Conservation (phyloP, 164 flowering plant genomes). For the Chimonanthus salicifolius region DNA sequence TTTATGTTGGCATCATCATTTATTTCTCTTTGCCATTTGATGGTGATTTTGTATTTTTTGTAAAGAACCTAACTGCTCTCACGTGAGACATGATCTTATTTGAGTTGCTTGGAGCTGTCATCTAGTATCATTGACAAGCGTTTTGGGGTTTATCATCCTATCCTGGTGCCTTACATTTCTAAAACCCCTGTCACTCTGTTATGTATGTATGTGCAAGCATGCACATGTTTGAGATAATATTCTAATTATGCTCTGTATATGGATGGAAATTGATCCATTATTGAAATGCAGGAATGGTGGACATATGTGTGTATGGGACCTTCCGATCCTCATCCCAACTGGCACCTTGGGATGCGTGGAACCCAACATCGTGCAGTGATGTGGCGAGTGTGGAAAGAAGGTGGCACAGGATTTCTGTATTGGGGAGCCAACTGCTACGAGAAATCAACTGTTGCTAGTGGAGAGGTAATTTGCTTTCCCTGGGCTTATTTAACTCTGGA, state of each 20-base stretch:
- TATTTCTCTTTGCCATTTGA: too few species aligned
- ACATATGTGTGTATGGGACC: constrained; percentile 99
- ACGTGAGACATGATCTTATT: too few species aligned
- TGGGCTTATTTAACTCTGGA: background rate
- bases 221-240: background rate
- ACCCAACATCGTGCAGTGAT: constrained; percentile 98
- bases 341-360: constrained; percentile 99
- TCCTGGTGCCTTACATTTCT: too few species aligned
- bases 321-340: constrained; percentile 94
- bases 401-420: constrained; percentile 85
- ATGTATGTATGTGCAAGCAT: background rate
- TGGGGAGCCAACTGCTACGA: constrained; percentile 99
- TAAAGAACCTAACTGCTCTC: too few species aligned
- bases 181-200: too few species aligned
- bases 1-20: background rate
- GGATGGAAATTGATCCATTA: background rate
- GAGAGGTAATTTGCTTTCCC: constrained; percentile 50
- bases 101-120: too few species aligned
- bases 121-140: too few species aligned
- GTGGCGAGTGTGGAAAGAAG: constrained; percentile 99
- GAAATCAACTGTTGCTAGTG: constrained; percentile 86
- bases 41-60: too few species aligned
- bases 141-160: too few species aligned
- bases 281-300: constrained; percentile 87
- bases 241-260: background rate